Base-by-base conservation (phyloP, 192 early-diverging fungal genomes). In the Umbelopsis vinacea region DNA sequence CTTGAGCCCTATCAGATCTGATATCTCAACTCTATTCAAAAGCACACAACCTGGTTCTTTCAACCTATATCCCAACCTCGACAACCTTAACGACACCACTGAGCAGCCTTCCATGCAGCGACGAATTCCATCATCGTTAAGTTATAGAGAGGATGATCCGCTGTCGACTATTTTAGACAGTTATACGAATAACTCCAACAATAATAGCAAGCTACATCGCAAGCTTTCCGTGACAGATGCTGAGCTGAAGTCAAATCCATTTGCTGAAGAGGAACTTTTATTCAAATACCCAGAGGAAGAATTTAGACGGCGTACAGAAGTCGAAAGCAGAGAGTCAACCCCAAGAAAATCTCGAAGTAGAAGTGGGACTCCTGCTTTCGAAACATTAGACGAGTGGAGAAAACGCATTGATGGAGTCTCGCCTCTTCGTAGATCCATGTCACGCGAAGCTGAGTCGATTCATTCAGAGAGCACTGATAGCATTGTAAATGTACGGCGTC, bases 251-350 rank as follows among this genome's bases (percentile, higher is more conserved):
- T 29, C 57, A 0, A 57, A 48, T 33, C 70, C 48, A 35, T 72
- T 66, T 66, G 71, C 57, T 66, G 54, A 57, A 46, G 71, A 72
- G 8, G 54, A 72, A 22, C 45, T 46, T 6, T 48, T 69, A 52
- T 46, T 21, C 6, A 23, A 50, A 35, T 35, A 69, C 33, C 68
- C 68, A 10, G 68, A 35, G 11, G 68, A 69, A 69, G 68, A 69
- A 33, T 17, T 21, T 15, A 24, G 46, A 21, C n/a, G 68, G 47
- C 71, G 52, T 19, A 29, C 33, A 19, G 57, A 63, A 37, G 33
- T 35, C 19, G 57, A 63, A 12, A 63, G 57, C 57, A 63, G 57
- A 63, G 57, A 63, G 15, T 29, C 8, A 19, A 63, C 57, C 6
- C 57, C 57, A 63, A 63, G 57, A 37, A 63, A 63, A n/a, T 63